Evolutionary conservation across 2,329 filamentous ascomycete genomes (phyloP).

Genomic region (Pestalotiopsis sp.): DNA sequence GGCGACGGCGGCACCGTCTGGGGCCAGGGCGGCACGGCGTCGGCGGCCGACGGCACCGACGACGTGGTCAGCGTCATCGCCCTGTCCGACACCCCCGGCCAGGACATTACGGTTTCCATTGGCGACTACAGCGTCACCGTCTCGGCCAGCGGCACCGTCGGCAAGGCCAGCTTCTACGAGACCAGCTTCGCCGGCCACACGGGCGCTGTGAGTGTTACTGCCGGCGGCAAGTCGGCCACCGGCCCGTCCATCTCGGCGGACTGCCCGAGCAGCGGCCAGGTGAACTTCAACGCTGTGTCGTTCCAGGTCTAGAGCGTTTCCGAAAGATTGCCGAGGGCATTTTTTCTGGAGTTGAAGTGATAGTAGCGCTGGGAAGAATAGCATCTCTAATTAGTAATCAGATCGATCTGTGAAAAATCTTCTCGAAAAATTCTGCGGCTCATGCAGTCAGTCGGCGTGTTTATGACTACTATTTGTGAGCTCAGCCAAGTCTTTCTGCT

Average conservation of each 20-base stretch:
- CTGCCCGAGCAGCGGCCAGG: constrained; percentile 32
- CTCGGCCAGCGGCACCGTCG: constrained; percentile 28
- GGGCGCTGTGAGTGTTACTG: constrained; percentile 40
- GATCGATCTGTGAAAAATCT: too few relatives aligned
- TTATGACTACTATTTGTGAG: too few relatives aligned
- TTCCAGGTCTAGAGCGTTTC: constrained; percentile 31
- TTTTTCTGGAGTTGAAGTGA: neutral
- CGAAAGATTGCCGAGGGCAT: neutral
- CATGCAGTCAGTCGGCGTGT: too few relatives aligned
- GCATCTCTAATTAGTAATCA: neutral
- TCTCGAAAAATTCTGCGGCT: too few relatives aligned
- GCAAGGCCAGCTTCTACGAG: constrained; percentile 38
- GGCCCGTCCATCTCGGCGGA: constrained; percentile 38
- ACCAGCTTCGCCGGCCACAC: constrained; percentile 38
- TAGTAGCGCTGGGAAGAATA: neutral
- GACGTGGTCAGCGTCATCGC: constrained; percentile 48
- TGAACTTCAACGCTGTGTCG: constrained; percentile 37
- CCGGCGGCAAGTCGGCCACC: constrained; percentile 38
- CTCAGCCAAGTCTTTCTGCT: too few relatives aligned
- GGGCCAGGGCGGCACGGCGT: constrained; percentile 37
- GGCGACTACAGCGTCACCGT: constrained; percentile 35
- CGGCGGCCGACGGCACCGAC: constrained; percentile 37
- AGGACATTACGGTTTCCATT: constrained; percentile 38
- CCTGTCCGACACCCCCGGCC: constrained; percentile 31
- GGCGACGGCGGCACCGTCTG: constrained; percentile 39